These are phyloP conservation scores for Plantago lanceolata DNA, from an alignment of 305 asterid species.

Conservation along the genomic window DNA sequence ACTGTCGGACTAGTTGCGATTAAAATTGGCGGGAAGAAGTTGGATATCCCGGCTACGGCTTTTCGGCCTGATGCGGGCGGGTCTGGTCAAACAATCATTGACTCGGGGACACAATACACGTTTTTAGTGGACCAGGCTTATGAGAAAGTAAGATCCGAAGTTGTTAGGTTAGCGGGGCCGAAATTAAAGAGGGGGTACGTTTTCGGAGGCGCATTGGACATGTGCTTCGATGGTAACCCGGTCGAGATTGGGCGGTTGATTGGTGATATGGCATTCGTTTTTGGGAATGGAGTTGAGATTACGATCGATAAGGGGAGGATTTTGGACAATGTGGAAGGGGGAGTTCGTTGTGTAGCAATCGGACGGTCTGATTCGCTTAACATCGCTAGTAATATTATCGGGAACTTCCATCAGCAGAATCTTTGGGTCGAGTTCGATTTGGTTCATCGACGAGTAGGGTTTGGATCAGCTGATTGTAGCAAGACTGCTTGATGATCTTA, in stretches of 20 bases:
- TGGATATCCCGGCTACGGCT: constrained; percentile 43
- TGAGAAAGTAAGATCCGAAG: constrained; percentile 45
- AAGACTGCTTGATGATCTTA: constrained; percentile 24
- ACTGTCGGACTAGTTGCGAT: constrained; percentile 55
- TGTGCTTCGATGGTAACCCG: constrained; percentile 58
- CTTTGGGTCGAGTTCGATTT: constrained; percentile 86
- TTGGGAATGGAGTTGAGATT: constrained; percentile 55
- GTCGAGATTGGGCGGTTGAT: constrained; percentile 37
- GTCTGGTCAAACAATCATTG: constrained; percentile 79
- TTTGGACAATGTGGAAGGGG: constrained; percentile 53
- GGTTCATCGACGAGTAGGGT: constrained; percentile 49
- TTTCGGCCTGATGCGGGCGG: constrained; percentile 70
- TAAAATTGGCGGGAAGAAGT: constrained; percentile 46
- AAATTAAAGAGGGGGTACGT: constrained; percentile 53
- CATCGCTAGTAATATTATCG: constrained; percentile 65
- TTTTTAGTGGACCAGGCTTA: constrained; percentile 66
- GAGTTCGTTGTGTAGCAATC: constrained; percentile 63
- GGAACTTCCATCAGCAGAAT: constrained; percentile 84
- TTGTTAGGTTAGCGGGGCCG: constrained; percentile 44
- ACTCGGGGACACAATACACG: constrained; percentile 86
- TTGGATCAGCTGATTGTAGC: constrained; percentile 66
- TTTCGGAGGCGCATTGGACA: constrained; percentile 55
- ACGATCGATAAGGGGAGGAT: constrained; percentile 35
- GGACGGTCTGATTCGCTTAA: constrained; percentile 71
- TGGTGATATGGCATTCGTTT: constrained; percentile 62